These are phyloP conservation scores for Ramaria sp. DNA, from an alignment of 768 basidiomycete genomes.

Conservation along the genomic window DNA sequence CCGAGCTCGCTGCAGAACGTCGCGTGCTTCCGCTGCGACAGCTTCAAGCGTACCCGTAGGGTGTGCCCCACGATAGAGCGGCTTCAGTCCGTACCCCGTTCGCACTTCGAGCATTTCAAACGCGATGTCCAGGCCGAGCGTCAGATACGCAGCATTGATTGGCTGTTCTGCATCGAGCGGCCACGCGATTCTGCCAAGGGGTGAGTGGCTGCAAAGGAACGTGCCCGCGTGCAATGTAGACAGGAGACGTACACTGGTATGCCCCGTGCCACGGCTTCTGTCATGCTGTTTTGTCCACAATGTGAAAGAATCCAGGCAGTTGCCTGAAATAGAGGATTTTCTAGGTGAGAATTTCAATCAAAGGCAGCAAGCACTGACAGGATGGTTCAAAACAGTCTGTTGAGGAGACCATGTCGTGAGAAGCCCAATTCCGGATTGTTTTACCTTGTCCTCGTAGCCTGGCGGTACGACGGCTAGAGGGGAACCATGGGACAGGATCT, in stretches of 20 bases:
- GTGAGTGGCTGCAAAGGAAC: not conserved
- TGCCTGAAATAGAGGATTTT: conserved; percentile 5
- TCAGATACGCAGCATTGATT: conserved; percentile 15
- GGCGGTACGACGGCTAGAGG: conserved; percentile 12
- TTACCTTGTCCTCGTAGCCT: conserved; percentile 10
- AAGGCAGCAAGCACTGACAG: conserved; percentile 9
- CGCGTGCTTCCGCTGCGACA: conserved; percentile 10
- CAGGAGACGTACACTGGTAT: conserved; percentile 14
- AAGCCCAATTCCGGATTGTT: conserved; percentile 12
- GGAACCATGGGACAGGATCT: conserved; percentile 16
- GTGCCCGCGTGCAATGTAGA: not conserved
- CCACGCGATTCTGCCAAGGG: conserved; percentile 16
- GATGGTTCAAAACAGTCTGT: conserved; percentile 17
- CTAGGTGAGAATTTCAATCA: not conserved
- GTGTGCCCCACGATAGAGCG: conserved; percentile 12
- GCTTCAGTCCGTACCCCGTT: conserved; percentile 11
- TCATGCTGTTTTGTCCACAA: conserved; percentile 17
- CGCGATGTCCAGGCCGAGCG: conserved; percentile 10
- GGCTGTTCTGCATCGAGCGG: conserved; percentile 18
- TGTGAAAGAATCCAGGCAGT: conserved; percentile 19
- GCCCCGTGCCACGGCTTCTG: conserved; percentile 15
- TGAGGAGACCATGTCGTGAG: conserved; percentile 18
- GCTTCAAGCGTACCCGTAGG: conserved; percentile 15
- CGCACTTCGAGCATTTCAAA: conserved; percentile 17
- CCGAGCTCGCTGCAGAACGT: conserved; percentile 11